These are phyloP conservation scores for Phytophthora palmivora DNA, from an alignment of 352 stramenopile species.

Conservation along the genomic window DNA sequence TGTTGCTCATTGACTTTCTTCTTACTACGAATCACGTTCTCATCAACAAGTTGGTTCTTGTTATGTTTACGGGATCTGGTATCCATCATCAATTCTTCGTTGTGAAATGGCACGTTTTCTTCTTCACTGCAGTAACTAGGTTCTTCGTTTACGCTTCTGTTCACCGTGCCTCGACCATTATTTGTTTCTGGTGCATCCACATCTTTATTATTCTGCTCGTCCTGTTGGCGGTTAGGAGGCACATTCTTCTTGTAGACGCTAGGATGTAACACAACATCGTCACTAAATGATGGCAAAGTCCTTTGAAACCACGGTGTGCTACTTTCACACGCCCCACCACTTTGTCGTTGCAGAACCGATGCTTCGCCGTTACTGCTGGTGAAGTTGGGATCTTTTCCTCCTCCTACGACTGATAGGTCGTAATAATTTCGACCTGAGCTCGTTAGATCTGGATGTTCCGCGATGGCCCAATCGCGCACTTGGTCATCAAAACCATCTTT, in stretches of 20 bases:
- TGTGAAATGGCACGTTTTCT: too few species aligned
- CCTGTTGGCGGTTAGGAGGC: not conserved
- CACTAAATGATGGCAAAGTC: constrained; percentile 2
- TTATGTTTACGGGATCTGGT: too few species aligned
- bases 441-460: constrained; percentile 4
- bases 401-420: constrained; percentile 9
- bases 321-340: not conserved
- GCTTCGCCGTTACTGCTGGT: not conserved
- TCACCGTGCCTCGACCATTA: too few species aligned
- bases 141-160: too few species aligned
- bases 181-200: not conserved
- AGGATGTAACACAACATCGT: constrained; percentile 5
- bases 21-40: not conserved
- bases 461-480: not conserved
- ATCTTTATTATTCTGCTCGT: not conserved
- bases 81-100: too few species aligned
- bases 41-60: not conserved
- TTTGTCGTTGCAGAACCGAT: not conserved
- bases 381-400: not conserved
- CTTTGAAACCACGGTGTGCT: not conserved
- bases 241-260: not conserved
- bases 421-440: not conserved
- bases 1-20: not conserved
- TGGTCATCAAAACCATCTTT: not conserved
- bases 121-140: too few species aligned